Conservation (phyloP, 495 filamentous ascomycete genomes). For the Penicillium ochrochloron region DNA sequence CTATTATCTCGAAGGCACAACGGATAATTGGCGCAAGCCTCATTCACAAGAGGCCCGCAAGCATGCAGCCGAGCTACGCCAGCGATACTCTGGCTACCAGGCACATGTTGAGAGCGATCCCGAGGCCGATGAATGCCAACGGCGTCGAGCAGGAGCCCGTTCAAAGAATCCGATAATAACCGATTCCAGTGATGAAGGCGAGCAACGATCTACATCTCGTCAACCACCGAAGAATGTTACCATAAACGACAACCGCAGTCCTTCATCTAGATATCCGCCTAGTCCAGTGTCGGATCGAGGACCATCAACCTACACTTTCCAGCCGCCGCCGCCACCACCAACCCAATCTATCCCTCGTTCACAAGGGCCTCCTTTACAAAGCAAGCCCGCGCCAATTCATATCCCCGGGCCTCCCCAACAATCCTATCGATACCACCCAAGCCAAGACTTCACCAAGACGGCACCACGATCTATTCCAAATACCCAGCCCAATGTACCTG, state of each 20-base stretch:
- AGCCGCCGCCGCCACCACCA: conserved; percentile 26
- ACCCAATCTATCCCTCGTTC: conserved; percentile 18
- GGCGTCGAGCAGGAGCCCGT: conserved; percentile 5
- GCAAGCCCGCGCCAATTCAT: conserved; percentile 8
- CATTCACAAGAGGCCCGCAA: conserved; percentile 39
- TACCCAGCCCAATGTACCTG: conserved; percentile 11
- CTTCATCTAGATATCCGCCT: conserved; percentile 24
- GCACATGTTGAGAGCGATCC: conserved; percentile 47
- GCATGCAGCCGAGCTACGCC: conserved; percentile 31
- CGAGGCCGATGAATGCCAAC: conserved; percentile 30
- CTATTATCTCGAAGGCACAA: conserved; percentile 44
- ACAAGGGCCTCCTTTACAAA: conserved; percentile 10
- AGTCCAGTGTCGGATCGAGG: conserved; percentile 7
- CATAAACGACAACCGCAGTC: conserved; percentile 23
- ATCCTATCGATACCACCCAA: conserved; percentile 16
- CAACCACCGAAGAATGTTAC: conserved; percentile 19
- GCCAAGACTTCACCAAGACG: conserved; percentile 13
- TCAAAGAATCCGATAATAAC: conserved; percentile 12
- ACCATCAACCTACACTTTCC: conserved; percentile 22
- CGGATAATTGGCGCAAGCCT: conserved; percentile 38
- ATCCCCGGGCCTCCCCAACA: conserved; percentile 19
- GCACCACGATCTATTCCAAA: conserved; percentile 27
- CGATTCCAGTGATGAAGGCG: conserved; percentile 29
- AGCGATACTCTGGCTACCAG: conserved; percentile 39
- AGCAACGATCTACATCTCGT: conserved; percentile 25